Evolutionary conservation across 805 yeast species (phyloP), one percentile per base, ranked within the genome.

Genomic region (Brettanomyces anomalus): DNA sequence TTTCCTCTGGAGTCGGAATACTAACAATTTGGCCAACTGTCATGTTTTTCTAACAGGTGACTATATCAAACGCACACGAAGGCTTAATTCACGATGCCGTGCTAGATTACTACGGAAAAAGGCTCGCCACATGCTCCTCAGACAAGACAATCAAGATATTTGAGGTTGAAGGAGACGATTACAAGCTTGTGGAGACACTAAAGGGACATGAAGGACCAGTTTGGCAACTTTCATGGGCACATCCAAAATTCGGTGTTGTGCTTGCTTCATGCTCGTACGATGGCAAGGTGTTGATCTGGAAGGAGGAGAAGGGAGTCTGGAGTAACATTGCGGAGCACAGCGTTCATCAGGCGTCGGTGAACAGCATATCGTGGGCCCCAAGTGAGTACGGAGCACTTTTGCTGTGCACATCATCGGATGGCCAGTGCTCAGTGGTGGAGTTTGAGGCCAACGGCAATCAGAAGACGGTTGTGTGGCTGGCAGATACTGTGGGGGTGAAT

Each of bases 171-270:
- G 93, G 90, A 33, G 76, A 71, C 55, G 90, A 87, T 62, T 40
- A 44, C 11, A 82, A 74, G 58, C 70, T 88, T 41, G 72, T 83
- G 16, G 96, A 88, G 51, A 89, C 97, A 1, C 69, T 93, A 49
- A 71, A 76, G 39, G 97, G 95, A 33, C 98, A 93, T 63, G 96
- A 88, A 49, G 98, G 97, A 30, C 97, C 98, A 11, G 97, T 93
- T 39, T 93, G 98, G 98, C 96, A 90, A 66, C 95, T 88, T 17
- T 78, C 86, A 43, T 93, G 98, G 98, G 97, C 97, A 3, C 98
- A 93, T 61, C 98, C 98, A 28, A 90, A 90, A 62, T 93, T 90
- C 58, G 98, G 98, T 33, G 82, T 87, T 13, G 86, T 90, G 49
- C 71, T 93, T 50, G 98, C 98, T 1, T 83, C 95, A 20, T 86